These are phyloP conservation scores for Cyanidium caldarium DNA, from an alignment of 23 red algal genomes.

Conservation along the genomic window DNA sequence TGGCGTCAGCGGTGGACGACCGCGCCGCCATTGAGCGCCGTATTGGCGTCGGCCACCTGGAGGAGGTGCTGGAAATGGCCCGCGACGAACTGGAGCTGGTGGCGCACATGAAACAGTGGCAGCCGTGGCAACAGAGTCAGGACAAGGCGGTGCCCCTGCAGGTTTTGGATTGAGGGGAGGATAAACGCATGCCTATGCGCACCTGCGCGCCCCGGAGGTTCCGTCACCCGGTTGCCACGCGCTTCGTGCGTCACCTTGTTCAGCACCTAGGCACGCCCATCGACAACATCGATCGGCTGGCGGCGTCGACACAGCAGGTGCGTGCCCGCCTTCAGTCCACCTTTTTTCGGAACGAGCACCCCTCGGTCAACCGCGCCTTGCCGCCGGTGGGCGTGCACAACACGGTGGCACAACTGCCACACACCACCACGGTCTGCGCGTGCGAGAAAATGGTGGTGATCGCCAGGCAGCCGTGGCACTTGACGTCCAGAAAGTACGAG, in stretches of 20 bases:
- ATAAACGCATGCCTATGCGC: too few relatives aligned
- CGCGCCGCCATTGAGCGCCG: not conserved
- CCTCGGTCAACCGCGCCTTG: constrained; percentile 67
- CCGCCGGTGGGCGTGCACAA: constrained; percentile 88
- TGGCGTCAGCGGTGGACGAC: not conserved
- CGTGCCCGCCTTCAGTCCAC: constrained; percentile 25
- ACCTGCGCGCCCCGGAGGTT: too few relatives aligned
- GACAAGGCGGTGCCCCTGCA: not conserved
- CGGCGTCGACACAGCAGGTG: not conserved
- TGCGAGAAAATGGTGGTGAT: constrained; percentile 95
- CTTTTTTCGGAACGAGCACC: constrained; percentile 92
- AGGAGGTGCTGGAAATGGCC: not conserved
- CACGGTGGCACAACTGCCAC: constrained; percentile 75
- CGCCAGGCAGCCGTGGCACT: constrained; percentile 85
- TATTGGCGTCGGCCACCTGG: not conserved
- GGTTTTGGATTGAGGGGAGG: not conserved
- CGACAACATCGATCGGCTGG: not conserved
- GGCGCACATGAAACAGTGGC: not conserved
- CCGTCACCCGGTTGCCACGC: too few relatives aligned
- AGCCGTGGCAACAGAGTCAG: not conserved
- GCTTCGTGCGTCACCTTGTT: too few relatives aligned
- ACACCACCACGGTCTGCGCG: constrained; percentile 88
- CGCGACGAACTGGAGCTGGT: not conserved
- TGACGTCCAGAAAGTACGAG: constrained; percentile 97
- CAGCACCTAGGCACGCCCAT: not conserved